These are phyloP conservation scores for Dalbergia cultrata DNA, from an alignment of 306 rosid species.

Conservation along the genomic window DNA sequence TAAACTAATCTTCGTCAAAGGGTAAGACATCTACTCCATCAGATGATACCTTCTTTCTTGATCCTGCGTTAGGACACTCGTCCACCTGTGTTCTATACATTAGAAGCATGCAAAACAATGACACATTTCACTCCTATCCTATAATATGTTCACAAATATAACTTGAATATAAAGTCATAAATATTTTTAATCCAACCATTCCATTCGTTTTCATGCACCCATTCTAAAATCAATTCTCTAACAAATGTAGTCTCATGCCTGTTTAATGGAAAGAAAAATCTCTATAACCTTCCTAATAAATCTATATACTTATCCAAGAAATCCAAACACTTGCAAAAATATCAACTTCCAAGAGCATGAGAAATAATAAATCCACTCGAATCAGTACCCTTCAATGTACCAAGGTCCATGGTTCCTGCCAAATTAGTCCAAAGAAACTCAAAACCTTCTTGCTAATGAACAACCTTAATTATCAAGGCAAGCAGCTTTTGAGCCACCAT, in stretches of 20 bases:
- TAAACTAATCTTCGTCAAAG: slow-evolving; percentile 20
- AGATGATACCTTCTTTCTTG: background rate
- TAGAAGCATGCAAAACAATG: background rate
- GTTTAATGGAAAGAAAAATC: no score
- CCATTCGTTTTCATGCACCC: no score
- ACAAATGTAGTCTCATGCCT: no score
- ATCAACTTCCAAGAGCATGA: slow-evolving; percentile 53
- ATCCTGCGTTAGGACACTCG: background rate
- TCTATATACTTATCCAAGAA: no score
- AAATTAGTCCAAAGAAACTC: slow-evolving; percentile 57
- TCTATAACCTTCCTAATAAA: no score
- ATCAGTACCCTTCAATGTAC: slow-evolving; percentile 25
- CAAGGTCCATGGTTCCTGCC: slow-evolving; percentile 44
- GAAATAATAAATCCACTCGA: slow-evolving; percentile 56
- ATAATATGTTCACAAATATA: background rate
- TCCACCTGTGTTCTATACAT: slow-evolving; percentile 34
- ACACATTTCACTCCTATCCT: background rate
- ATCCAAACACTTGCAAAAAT: no score
- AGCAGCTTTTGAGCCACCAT: background rate
- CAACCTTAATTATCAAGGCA: slow-evolving; percentile 36
- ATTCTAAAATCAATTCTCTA: no score
- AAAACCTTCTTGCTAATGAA: slow-evolving; percentile 58
- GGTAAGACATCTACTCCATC: background rate
- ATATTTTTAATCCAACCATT: no score
- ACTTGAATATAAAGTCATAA: no score